These are phyloP conservation scores for Rhizophora apiculata DNA, from an alignment of 345 rosid genomes.

Conservation along the genomic window DNA sequence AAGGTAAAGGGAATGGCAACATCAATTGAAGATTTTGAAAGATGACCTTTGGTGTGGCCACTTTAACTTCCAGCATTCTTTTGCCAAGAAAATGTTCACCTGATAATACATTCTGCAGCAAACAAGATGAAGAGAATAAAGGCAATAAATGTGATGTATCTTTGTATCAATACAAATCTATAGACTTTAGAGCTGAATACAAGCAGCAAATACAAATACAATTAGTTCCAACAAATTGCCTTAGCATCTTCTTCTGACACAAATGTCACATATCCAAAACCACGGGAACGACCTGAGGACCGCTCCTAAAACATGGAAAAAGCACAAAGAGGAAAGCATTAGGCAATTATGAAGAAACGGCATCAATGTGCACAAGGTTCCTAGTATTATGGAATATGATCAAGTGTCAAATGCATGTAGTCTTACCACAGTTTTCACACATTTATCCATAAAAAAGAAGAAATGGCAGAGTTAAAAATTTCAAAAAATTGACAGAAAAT, in stretches of 20 bases:
- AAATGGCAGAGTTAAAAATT: too few species aligned
- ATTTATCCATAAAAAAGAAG: too few species aligned
- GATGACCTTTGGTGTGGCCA: conserved; percentile 91
- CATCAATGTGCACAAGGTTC: too few species aligned
- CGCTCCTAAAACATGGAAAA: conserved; percentile 56
- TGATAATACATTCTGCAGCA: conserved; percentile 61
- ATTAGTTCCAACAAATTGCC: conserved; percentile 29
- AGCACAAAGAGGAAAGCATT: neutral
- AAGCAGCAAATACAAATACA: neutral
- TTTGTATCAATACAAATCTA: neutral
- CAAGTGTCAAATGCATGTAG: too few species aligned
- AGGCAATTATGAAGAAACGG: neutral
- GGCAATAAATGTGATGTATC: too few species aligned
- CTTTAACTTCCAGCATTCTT: conserved; percentile 86
- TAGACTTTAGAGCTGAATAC: neutral
- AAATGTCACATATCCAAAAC: conserved; percentile 94
- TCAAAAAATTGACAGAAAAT: too few species aligned
- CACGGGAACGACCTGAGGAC: conserved; percentile 94
- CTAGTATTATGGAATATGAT: too few species aligned
- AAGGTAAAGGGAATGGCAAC: neutral
- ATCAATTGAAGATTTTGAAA: conserved; percentile 1
- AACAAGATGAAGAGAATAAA: conserved; percentile 3
- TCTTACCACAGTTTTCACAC: too few species aligned
- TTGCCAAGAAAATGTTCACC: conserved; percentile 81
- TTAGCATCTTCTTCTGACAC: conserved; percentile 74